phyloP scores from a whole-genome alignment of 1,284 basidiomycete species.

The Apiotrichum gracile region DNA sequence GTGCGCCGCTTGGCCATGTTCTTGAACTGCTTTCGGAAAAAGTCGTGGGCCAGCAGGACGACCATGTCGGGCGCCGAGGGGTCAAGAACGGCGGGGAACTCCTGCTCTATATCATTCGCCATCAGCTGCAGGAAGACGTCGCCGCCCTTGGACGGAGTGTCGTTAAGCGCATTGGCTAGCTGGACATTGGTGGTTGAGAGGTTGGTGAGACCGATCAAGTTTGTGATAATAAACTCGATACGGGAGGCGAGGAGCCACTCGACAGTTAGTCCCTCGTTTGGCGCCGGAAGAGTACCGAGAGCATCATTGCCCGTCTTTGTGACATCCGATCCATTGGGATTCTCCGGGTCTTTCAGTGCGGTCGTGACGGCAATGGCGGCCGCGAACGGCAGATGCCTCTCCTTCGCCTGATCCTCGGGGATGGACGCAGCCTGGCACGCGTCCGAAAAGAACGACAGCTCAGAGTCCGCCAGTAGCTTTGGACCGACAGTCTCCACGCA shows the following conservation, averaged over 20 bases:
- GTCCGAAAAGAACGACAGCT: conserved; percentile 16
- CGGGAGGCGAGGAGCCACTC: neutral
- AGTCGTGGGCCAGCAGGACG: conserved; percentile 9
- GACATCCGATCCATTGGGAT: neutral
- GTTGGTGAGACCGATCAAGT: conserved; percentile 20
- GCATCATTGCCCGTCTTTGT: neutral
- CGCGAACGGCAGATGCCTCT: conserved; percentile 20
- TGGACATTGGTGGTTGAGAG: conserved; percentile 5
- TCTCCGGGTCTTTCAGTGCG: neutral
- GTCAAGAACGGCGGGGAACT: neutral
- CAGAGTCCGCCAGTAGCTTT: conserved; percentile 4
- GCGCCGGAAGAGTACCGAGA: neutral
- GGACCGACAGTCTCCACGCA: conserved; percentile 21
- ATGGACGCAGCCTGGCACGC: conserved; percentile 28
- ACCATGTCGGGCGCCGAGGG: neutral
- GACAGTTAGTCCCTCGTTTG: neutral
- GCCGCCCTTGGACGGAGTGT: neutral
- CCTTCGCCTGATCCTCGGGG: conserved; percentile 3
- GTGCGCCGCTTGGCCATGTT: conserved; percentile 31
- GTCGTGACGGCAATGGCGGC: conserved; percentile 19
- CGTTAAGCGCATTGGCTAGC: neutral
- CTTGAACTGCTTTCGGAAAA: conserved; percentile 3
- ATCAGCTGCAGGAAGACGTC: conserved; percentile 8
- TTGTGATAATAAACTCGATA: conserved; percentile 21
- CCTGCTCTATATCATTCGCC: neutral